These are phyloP conservation scores for Ophiosphaerella herpotricha DNA, from an alignment of 2,329 filamentous ascomycete genomes.

Conservation along the genomic window DNA sequence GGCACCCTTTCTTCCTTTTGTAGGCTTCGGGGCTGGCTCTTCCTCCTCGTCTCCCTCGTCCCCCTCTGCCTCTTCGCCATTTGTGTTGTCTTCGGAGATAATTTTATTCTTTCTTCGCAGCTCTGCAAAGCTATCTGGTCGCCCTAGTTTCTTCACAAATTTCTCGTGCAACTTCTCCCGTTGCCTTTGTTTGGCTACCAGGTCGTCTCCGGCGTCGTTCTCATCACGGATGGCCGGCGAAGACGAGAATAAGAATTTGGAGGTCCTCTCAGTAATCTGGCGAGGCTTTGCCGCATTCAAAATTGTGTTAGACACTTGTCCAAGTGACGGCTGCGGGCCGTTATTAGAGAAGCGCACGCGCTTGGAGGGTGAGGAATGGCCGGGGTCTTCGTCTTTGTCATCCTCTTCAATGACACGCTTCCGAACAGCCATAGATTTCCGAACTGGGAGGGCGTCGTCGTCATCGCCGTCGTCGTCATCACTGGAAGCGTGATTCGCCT, in stretches of 20 bases:
- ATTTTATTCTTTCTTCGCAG: conserved; percentile 65
- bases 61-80: conserved; percentile 58
- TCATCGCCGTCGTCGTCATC: conserved; percentile 8
- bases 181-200: conserved; percentile 58
- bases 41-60: conserved; percentile 59
- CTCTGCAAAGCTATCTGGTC: conserved; percentile 76
- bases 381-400: conserved; percentile 42
- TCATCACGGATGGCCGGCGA: conserved; percentile 47
- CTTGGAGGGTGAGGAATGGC: conserved; percentile 43
- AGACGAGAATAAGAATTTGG: conserved; percentile 63
- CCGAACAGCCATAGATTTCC: conserved; percentile 10
- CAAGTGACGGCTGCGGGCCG: conserved; percentile 26
- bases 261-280: conserved; percentile 56
- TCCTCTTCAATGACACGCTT: conserved; percentile 46
- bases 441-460: conserved; percentile 17
- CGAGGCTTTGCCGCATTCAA: conserved; percentile 36
- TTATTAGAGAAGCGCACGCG: conserved; percentile 36
- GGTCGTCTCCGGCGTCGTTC: conserved; percentile 51
- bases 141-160: conserved; percentile 89
- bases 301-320: conserved; percentile 23
- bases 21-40: conserved; percentile 57
- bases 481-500: no score
- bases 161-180: conserved; percentile 77
- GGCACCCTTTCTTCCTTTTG: conserved; percentile 56
- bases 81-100: conserved; percentile 59